Base-by-base conservation (phyloP, 164 flowering plant species). In the Berberis thunbergii region DNA sequence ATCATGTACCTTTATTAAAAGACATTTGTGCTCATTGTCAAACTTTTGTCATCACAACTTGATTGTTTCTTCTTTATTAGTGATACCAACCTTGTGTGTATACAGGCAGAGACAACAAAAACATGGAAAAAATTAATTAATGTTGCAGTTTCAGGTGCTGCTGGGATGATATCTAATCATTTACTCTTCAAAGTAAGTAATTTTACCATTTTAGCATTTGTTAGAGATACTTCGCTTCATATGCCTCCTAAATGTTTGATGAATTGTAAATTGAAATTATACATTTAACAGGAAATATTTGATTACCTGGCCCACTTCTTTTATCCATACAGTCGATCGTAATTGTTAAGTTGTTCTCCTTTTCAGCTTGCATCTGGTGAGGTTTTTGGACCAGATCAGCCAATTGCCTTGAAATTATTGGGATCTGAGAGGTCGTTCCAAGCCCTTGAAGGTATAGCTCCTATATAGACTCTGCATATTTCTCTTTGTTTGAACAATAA, bases 141-240 rank as follows among this genome's bases (percentile, higher is more conserved):
- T 50, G 59, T 94, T 70, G 89, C 93, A 44, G 97, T 94, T 46
- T 94, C 98, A 7, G 98, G 98, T 66, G 98, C 98, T 64, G 97
- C 97, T 62, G 98, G 96, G 49, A 90, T 88, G 97, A 94, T 94
- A 61, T 84, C 98, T 49, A 94, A 94, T 71, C 97, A 94, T 80
- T 81, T 93, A 4, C 95, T 94, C 41, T 94, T 94, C 77, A 90
- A 94, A 75, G 97, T 94, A 78, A 83, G 81, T 13, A 26, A 48
- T n/a, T 2, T 38, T 69, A 38, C 43, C 13, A 45, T 50, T 53
- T 44, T 55, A 3, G 3, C 10, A 11, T 13, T 41, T 46, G 49
- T 46, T 46, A 46, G 49, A 46, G 49, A 4, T 46, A 46, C 49
- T 4, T 46, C 49, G 49, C 8, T 46, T 46, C 8, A 46, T 46